Conservation (phyloP, 768 basidiomycete genomes). For the Suillus subalutaceus region DNA sequence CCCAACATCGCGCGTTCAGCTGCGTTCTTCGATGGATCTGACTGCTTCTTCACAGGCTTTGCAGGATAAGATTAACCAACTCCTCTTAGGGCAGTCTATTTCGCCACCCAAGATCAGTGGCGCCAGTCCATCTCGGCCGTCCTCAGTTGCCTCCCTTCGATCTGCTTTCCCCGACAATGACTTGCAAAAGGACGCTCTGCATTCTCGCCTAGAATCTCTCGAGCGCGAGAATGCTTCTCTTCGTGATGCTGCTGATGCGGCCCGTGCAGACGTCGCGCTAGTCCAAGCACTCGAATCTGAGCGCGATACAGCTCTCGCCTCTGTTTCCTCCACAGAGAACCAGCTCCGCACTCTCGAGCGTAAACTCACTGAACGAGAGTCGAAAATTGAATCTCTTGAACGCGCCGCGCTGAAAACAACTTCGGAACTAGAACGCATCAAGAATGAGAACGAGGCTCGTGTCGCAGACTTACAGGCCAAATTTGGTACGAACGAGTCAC, state of each 20-base stretch:
- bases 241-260: constrained; percentile 35
- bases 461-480: constrained; percentile 46
- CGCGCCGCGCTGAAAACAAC: constrained; percentile 39
- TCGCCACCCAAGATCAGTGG: constrained; percentile 11
- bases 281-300: constrained; percentile 42
- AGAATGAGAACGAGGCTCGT: constrained; percentile 47
- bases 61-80: constrained; percentile 51
- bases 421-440: constrained; percentile 48
- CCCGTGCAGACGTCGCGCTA: constrained; percentile 25
- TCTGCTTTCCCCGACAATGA: constrained; percentile 40
- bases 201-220: constrained; percentile 54
- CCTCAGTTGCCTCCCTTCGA: constrained; percentile 34
- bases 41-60: constrained; percentile 42
- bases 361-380: constrained; percentile 45
- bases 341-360: constrained; percentile 45
- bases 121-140: constrained; percentile 16
- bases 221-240: constrained; percentile 75
- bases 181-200: constrained; percentile 19
- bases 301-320: constrained; percentile 43
- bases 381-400: constrained; percentile 51
- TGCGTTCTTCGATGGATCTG: constrained; percentile 36
- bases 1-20: constrained; percentile 12
- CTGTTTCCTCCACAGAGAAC: constrained; percentile 46
- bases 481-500: constrained; percentile 45
- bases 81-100: constrained; percentile 40